Base-by-base conservation (phyloP, 495 filamentous ascomycete genomes). In the Paragyromitra xinjiangensis region DNA sequence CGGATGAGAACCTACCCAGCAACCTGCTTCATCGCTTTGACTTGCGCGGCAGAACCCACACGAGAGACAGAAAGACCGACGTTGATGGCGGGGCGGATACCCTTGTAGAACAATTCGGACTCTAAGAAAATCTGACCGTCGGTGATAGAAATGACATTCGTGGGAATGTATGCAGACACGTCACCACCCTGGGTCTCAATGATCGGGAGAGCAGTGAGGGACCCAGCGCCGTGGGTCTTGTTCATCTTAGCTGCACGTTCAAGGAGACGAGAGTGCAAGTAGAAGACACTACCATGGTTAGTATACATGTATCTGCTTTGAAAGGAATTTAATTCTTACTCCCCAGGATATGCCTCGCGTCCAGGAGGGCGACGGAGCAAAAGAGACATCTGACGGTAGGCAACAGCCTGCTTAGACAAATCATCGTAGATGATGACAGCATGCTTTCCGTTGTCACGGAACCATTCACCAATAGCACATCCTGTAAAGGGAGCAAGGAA, bases 21-120 rank as follows among this genome's bases (percentile, higher is more conserved):
- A 84, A 99, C 95, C 91, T 99, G 95, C 90, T 98, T 99, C 95
- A 99, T 99, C 87, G 95, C 94, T 92, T 99, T 99, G 87, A 99
- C 91, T 89, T 99, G 95, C 84, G 95, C 95, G 85, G 95, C 94
- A 83, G 95, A 99, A 85, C 95, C 95, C 90, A 99, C 95, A 92
- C 95, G 95, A 84, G 95, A 99, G 78, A 99, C 95, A 83, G 95
- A 99, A 71, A 99, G 92, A 95, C 95, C 95, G 91, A 99, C 95
- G 90, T 99, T 99, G 88, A 99, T 99, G 87, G 95, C 95, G 81
- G 95, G 95, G 84, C 95, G 96, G 87, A 99, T 87, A 97, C 95
- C 95, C 92, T 99, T 99, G 92, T 99, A 99, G 93, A 99, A 99
- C 77, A 99, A 90, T 85, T 99, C 95, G 80, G 96, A 85, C 88